A percentile compares a stretch with the other conserved stretches of the same genome.
phyloP scores from a whole-genome alignment of 108 stramenopile genomes.

The Phaeodactylum tricornutum region DNA sequence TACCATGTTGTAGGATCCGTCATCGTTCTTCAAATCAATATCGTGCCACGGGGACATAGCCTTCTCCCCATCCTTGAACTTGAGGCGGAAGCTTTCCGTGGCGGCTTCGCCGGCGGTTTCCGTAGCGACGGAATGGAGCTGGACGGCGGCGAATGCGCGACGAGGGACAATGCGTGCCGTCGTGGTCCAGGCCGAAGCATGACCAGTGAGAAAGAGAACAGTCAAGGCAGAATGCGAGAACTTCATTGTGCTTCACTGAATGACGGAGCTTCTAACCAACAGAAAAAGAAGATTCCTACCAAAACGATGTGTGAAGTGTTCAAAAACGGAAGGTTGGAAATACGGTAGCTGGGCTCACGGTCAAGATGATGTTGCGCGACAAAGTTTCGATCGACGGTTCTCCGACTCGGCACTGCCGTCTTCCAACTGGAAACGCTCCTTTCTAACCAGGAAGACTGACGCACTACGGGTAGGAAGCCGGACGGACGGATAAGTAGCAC shows the following conservation, averaged over 20 bases:
- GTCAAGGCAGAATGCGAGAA: conserved; percentile 38
- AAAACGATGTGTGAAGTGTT: too few species aligned
- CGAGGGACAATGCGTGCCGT: conserved; percentile 10
- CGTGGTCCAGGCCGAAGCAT: conserved; percentile 42
- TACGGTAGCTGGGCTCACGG: too few species aligned
- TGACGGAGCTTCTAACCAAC: not conserved
- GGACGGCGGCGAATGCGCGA: conserved; percentile 4
- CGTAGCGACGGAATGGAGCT: conserved; percentile 29
- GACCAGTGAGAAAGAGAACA: conserved; percentile 31
- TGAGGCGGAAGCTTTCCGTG: conserved; percentile 80
- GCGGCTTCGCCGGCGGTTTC: conserved; percentile 46
- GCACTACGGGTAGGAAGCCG: too few species aligned
- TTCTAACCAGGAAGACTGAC: too few species aligned
- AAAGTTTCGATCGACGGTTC: too few species aligned
- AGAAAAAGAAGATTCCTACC: too few species aligned
- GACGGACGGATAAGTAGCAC: too few species aligned
- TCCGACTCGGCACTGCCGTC: too few species aligned
- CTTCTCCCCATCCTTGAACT: conserved; percentile 46
- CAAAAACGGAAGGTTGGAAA: too few species aligned
- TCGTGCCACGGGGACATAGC: conserved; percentile 83
- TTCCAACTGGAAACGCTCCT: too few species aligned
- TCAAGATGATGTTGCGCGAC: too few species aligned
- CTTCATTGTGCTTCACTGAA: conserved; percentile 38
- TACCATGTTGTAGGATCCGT: conserved; percentile 78
- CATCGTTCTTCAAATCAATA: conserved; percentile 54